phyloP scores from a whole-genome alignment of 2,329 filamentous ascomycete species.

The Xylaria polymorpha region DNA sequence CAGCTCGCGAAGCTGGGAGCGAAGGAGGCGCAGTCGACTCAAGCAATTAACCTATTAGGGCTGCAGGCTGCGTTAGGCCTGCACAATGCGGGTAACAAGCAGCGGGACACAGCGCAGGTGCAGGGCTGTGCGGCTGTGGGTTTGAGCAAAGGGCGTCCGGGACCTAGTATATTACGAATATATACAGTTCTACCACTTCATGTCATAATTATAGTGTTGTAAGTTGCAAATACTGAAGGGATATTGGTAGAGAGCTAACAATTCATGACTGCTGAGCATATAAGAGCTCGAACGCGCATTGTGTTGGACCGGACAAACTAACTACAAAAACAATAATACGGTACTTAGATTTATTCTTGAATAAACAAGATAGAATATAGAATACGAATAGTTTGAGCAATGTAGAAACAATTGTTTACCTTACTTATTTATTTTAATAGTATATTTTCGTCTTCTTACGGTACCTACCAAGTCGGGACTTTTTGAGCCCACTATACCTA shows the following conservation, averaged over 20 bases:
- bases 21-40: conserved; percentile 26
- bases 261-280: neutral
- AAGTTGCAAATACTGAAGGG: neutral
- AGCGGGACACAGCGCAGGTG: conserved; percentile 1
- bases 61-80: neutral
- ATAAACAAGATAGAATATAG: no score
- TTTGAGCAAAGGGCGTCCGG: neutral
- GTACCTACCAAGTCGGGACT: no score
- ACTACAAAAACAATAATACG: no score
- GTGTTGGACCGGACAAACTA: no score
- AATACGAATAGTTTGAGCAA: no score
- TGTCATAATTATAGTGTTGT: neutral
- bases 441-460: no score
- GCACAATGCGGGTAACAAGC: neutral
- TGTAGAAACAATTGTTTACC: neutral
- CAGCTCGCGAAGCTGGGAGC: neutral
- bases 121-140: neutral
- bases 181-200: neutral
- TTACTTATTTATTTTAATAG: no score
- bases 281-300: no score
- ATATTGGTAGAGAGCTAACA: neutral
- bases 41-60: conserved; percentile 3
- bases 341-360: no score
- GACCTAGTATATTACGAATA: neutral
- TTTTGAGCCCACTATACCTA: neutral